Percentiles rank a stretch among this genome's conserved stretches.
Conservation (phyloP, 495 filamentous ascomycete species). For the Recurvomyces mirabilis region DNA sequence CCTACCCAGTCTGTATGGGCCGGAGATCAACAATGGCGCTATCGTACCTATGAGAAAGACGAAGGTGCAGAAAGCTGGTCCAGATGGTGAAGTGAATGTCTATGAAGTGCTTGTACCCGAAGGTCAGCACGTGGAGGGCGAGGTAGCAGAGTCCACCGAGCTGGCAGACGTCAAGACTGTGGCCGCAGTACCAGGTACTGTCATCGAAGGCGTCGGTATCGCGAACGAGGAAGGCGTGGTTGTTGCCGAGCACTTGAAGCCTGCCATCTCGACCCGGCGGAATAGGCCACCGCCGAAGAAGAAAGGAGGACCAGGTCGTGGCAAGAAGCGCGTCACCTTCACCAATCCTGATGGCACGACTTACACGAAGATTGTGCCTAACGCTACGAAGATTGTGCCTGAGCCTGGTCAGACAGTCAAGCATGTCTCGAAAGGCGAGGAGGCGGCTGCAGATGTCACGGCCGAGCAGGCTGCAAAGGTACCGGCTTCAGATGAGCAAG, state of each 20-base stretch:
- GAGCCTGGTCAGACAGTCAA: slow-evolving; percentile 21
- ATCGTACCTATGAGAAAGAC: slow-evolving; percentile 53
- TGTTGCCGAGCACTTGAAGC: slow-evolving; percentile 42
- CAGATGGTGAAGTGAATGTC: slow-evolving; percentile 65
- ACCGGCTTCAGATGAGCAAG: slow-evolving; percentile 20
- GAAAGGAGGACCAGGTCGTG: slow-evolving; percentile 28
- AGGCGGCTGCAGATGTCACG: slow-evolving; percentile 25
- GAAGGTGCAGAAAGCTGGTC: slow-evolving; percentile 64
- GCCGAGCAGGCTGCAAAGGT: slow-evolving; percentile 25
- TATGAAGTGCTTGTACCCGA: slow-evolving; percentile 72
- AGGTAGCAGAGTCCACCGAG: slow-evolving; percentile 50
- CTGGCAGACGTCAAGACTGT: slow-evolving; percentile 32
- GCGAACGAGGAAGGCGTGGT: slow-evolving; percentile 52
- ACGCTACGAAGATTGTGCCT: slow-evolving; percentile 19
- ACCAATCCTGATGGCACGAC: slow-evolving; percentile 25
- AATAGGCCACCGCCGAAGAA: slow-evolving; percentile 52
- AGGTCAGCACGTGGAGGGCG: slow-evolving; percentile 70
- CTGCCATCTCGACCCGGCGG: slow-evolving; percentile 32
- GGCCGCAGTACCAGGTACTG: slow-evolving; percentile 44
- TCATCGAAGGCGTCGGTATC: slow-evolving; percentile 51
- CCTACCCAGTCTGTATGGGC: slow-evolving; percentile 45
- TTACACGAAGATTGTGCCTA: slow-evolving; percentile 19
- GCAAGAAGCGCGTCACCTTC: slow-evolving; percentile 33
- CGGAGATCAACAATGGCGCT: slow-evolving; percentile 26
- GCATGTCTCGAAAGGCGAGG: slow-evolving; percentile 22